These are phyloP conservation scores for Xylariaceae sp. DNA, from an alignment of 2,329 filamentous ascomycete species.

Conservation along the genomic window DNA sequence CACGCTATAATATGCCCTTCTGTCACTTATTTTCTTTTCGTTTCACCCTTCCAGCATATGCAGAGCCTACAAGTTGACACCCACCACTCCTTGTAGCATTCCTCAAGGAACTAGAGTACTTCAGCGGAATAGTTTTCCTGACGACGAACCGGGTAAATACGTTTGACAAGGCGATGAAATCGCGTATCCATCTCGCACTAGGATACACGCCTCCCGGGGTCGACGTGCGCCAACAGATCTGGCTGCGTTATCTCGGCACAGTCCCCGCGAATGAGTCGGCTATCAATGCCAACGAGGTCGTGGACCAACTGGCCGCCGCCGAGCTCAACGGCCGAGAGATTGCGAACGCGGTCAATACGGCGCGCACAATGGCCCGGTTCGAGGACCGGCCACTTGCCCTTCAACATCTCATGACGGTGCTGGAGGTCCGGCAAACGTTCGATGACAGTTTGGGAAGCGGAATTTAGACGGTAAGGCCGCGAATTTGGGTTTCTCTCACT, in stretches of 20 bases:
- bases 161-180: slow-evolving; percentile 53
- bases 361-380: slow-evolving; percentile 37
- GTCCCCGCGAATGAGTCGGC: slow-evolving; percentile 24
- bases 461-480: too few relatives aligned
- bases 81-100: slow-evolving; percentile 40
- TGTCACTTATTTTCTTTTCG: neutral
- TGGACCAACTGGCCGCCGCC: slow-evolving; percentile 21
- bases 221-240: slow-evolving; percentile 36
- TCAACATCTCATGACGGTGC: slow-evolving; percentile 39
- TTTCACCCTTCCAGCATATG: neutral
- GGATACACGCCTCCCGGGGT: slow-evolving; percentile 38
- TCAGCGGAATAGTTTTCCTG: slow-evolving; percentile 51
- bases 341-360: slow-evolving; percentile 37
- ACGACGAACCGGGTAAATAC: slow-evolving; percentile 49
- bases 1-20: neutral
- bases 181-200: slow-evolving; percentile 49
- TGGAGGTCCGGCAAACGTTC: slow-evolving; percentile 35
- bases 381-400: slow-evolving; percentile 30
- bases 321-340: slow-evolving; percentile 40
- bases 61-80: neutral
- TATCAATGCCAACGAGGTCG: slow-evolving; percentile 22
- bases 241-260: slow-evolving; percentile 31
- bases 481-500: too few relatives aligned
- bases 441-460: slow-evolving; percentile 35
- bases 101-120: slow-evolving; percentile 51